Conservation (phyloP, 441 rosid species). For the Jatropha multifida region DNA sequence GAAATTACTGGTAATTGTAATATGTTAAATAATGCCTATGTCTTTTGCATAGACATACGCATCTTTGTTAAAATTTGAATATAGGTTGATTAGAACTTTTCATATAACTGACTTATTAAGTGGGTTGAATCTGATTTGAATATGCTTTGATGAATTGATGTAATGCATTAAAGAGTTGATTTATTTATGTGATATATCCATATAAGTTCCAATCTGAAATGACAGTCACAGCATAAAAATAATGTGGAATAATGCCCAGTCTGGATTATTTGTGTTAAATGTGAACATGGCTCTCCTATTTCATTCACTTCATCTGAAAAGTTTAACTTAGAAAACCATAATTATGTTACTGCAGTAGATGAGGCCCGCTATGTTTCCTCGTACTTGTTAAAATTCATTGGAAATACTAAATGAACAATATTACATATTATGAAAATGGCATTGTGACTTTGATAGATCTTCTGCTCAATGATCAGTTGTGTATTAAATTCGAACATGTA, state of each 20-base stretch:
- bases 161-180: neutral
- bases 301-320: neutral
- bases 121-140: neutral
- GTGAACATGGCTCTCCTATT: neutral
- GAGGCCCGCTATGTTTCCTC: neutral
- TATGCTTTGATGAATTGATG: slow-evolving; percentile 13
- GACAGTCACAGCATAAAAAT: slow-evolving; percentile 5
- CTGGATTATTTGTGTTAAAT: neutral
- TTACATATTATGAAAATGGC: neutral
- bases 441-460: neutral
- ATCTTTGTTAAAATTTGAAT: neutral
- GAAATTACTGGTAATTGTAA: neutral
- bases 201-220: neutral
- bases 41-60: neutral
- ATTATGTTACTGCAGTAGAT: neutral
- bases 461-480: neutral
- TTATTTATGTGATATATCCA: neutral
- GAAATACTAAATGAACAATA: neutral
- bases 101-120: neutral
- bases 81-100: neutral
- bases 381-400: neutral
- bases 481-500: neutral
- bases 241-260: neutral
- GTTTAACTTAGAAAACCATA: neutral
- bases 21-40: neutral